Evolutionary conservation across 1,284 basidiomycete genomes (phyloP).

Genomic region (Neolentinus lepideus): DNA sequence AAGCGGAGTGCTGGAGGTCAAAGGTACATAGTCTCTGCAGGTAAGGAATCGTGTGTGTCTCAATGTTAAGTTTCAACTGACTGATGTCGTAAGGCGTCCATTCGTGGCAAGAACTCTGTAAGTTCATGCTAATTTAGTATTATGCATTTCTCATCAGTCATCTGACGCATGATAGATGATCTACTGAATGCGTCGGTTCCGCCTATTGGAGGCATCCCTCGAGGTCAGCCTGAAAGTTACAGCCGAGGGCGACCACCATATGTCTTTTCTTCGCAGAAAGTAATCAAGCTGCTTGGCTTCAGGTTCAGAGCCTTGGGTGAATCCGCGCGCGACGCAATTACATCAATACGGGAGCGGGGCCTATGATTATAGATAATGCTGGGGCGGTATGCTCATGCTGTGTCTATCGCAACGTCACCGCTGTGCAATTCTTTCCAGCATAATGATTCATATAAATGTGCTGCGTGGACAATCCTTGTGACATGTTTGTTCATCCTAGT

Average conservation of each 20-base stretch:
- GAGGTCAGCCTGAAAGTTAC: background rate
- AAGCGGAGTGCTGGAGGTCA: constrained; percentile 41
- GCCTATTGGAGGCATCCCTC: background rate
- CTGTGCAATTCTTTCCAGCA: too few relatives aligned
- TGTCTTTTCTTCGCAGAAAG: background rate
- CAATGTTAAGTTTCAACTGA: background rate
- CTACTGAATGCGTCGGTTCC: background rate
- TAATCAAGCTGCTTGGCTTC: background rate
- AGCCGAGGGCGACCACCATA: constrained; percentile 1
- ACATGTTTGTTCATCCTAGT: too few relatives aligned
- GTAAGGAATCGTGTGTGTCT: background rate
- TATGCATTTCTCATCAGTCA: background rate
- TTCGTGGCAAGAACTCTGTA: constrained; percentile 1
- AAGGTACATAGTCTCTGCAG: constrained; percentile 17
- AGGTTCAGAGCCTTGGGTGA: background rate
- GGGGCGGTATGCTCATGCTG: background rate
- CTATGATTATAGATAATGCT: background rate
- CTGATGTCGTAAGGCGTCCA: background rate
- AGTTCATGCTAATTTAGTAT: background rate
- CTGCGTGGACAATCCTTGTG: too few relatives aligned
- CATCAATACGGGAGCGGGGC: background rate
- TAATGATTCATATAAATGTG: too few relatives aligned
- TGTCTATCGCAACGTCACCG: background rate
- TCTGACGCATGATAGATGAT: background rate
- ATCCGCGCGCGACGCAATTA: constrained; percentile 1